Evolutionary conservation across 345 rosid species (phyloP), one percentile per base, ranked within the genome.

Genomic region (Hibiscus trionum): DNA sequence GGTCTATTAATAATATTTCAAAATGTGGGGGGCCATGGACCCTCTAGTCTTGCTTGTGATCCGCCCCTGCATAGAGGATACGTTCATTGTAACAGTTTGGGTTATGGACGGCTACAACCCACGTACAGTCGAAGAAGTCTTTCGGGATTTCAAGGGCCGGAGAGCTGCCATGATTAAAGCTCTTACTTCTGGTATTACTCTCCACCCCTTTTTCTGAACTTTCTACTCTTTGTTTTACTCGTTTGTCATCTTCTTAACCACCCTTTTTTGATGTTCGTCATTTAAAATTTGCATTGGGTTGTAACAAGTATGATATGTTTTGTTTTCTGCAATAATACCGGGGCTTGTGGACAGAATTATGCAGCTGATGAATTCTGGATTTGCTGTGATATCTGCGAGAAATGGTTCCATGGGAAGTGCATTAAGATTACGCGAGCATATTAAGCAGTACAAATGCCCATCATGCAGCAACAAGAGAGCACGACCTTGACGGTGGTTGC

Each of bases 401-500:
- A 81, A 72, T 87, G 91, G 89, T 88, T 88, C 77, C 92, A 88
- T 71, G 92, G 90, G 24, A 86, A 86, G 85, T 93, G 98, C 50
- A 96, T 93, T 71, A 90, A 90, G 90, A 88, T 93, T 75, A 88
- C 98, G 29, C 5, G 98, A 90, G 79, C 95, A 93, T 77, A 88
- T 93, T 64, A 90, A 90, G 87, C 95, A 88, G 75, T 93, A 90
- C 80, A 93, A 93, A 78, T 93, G 98, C 79, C 98, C 98, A 16
- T 82, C 96, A 70, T 93, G 98, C 89, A 88, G 93, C 86, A 93
- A 88, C 85, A 93, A 93, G 84, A 89, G 95, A 80, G 86, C 84
- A 21, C 88, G 98, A 16, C 77, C 86, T 29, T 86, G 84, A 86
- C 47, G 5, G 46, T 57, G 44, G 55, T 29, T 17, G 65, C 42